Percentiles rank a stretch among this genome's conserved stretches.
phyloP scores from a whole-genome alignment of 2,329 filamentous ascomycete genomes.

The Gaeumannomyces tritici region DNA sequence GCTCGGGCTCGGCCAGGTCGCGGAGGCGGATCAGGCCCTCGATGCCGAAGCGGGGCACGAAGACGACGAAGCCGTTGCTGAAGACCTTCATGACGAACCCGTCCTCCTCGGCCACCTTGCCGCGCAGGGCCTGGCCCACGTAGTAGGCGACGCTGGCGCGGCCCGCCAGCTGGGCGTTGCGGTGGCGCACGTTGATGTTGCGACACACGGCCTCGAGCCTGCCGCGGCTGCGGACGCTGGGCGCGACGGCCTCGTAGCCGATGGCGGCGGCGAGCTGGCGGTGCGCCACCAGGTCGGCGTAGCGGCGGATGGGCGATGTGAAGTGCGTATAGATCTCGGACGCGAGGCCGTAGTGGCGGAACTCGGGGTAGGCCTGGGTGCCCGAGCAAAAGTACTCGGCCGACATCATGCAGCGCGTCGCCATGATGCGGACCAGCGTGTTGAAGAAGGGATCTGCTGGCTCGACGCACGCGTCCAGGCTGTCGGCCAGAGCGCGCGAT shows the following conservation, averaged over 20 bases:
- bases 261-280: slow-evolving; percentile 93
- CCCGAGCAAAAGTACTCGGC: slow-evolving; percentile 97
- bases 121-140: slow-evolving; percentile 90
- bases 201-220: slow-evolving; percentile 91
- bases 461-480: slow-evolving; percentile 77
- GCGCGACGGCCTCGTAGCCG: slow-evolving; percentile 79
- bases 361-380: slow-evolving; percentile 86
- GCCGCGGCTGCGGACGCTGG: slow-evolving; percentile 68
- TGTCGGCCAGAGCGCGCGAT: slow-evolving; percentile 88
- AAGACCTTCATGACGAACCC: slow-evolving; percentile 97
- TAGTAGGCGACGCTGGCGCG: slow-evolving; percentile 95
- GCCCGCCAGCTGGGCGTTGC: slow-evolving; percentile 92
- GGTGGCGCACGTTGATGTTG: slow-evolving; percentile 96
- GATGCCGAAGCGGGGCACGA: slow-evolving; percentile 91
- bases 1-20: slow-evolving; percentile 70
- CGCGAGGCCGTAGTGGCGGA: slow-evolving; percentile 92
- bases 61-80: slow-evolving; percentile 93
- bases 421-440: slow-evolving; percentile 93
- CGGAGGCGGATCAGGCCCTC: slow-evolving; percentile 82
- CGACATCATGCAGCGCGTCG: slow-evolving; percentile 97
- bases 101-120: slow-evolving; percentile 65
- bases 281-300: slow-evolving; percentile 84
- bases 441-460: slow-evolving; percentile 88
- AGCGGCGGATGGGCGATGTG: slow-evolving; percentile 91
- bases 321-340: slow-evolving; percentile 98